A percentile compares a stretch with the other conserved stretches of the same genome.
These are phyloP conservation scores for Corylus avellana DNA, from an alignment of 306 rosid species.

Conservation along the genomic window DNA sequence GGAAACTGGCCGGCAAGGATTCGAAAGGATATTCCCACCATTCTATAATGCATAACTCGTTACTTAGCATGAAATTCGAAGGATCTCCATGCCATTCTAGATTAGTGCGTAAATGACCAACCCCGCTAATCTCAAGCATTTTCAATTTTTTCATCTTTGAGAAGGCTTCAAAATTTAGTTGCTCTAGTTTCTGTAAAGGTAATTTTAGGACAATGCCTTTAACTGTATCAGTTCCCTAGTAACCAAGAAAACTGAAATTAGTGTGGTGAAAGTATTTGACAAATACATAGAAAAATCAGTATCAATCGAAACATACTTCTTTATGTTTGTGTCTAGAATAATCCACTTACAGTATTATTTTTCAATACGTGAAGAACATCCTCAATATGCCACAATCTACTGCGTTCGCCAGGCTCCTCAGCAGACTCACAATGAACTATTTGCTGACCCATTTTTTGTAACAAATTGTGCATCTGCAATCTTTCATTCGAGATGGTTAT, in stretches of 20 bases:
- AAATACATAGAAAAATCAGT: too few species aligned
- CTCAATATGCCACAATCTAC: constrained; percentile 20
- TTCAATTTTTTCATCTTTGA: too few species aligned
- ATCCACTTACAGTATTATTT: constrained; percentile 8
- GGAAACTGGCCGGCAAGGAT: constrained; percentile 12
- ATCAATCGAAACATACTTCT: too few species aligned
- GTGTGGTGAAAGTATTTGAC: too few species aligned
- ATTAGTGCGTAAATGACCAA: too few species aligned
- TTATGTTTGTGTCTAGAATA: too few species aligned
- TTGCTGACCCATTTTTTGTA: constrained; percentile 27
- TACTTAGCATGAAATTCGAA: constrained; percentile 3
- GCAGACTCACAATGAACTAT: constrained; percentile 16
- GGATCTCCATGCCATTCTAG: too few species aligned
- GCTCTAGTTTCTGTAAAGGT: constrained; percentile 12
- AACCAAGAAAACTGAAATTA: not conserved
- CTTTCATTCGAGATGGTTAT: not conserved
- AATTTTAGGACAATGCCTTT: constrained; percentile 21
- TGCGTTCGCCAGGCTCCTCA: not conserved
- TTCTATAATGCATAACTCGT: constrained; percentile 12
- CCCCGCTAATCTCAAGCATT: too few species aligned
- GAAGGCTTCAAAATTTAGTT: too few species aligned
- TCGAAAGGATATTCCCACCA: constrained; percentile 23
- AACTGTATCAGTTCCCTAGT: constrained; percentile 22
- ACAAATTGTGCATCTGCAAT: constrained; percentile 25
- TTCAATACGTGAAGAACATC: constrained; percentile 13